Evolutionary conservation across 140 eudicot genomes (phyloP).

Genomic region (Bidens hawaiensis): DNA sequence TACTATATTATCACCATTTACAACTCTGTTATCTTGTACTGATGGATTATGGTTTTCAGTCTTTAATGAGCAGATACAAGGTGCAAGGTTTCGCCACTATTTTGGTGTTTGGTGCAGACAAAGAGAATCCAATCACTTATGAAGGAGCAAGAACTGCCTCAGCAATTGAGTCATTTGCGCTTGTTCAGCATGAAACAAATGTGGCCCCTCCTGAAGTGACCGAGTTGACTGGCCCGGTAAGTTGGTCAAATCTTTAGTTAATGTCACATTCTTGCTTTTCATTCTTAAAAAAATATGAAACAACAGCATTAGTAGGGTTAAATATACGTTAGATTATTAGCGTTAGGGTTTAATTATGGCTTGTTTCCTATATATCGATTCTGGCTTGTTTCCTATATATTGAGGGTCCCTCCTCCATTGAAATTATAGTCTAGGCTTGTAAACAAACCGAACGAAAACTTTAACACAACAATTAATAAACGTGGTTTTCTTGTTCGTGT

Average conservation of each 20-base stretch:
- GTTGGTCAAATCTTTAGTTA: conserved; percentile 13
- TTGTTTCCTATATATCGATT: no score
- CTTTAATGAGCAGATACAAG: conserved; percentile 86
- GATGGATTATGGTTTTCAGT: conserved; percentile 46
- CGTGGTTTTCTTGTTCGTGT: no score
- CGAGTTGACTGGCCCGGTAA: conserved; percentile 74
- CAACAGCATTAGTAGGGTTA: conserved; percentile 6
- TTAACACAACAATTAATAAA: no score
- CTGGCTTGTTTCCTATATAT: no score
- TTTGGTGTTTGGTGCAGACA: conserved; percentile 91
- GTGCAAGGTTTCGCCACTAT: conserved; percentile 93
- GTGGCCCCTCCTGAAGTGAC: conserved; percentile 81
- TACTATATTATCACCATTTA: neutral
- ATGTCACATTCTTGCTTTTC: neutral
- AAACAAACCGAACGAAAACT: no score
- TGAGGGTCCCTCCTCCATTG: no score
- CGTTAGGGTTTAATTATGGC: no score
- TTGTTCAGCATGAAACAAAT: conserved; percentile 83
- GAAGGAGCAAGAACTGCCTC: conserved; percentile 91
- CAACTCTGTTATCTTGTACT: conserved; percentile 14
- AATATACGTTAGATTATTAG: neutral
- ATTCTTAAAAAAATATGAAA: conserved; percentile 2
- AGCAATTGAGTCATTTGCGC: conserved; percentile 83
- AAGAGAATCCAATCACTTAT: conserved; percentile 69
- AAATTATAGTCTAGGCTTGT: no score